Base-by-base conservation (phyloP, 192 early-diverging fungal genomes). In the Gryganskiella cystojenkinii region DNA sequence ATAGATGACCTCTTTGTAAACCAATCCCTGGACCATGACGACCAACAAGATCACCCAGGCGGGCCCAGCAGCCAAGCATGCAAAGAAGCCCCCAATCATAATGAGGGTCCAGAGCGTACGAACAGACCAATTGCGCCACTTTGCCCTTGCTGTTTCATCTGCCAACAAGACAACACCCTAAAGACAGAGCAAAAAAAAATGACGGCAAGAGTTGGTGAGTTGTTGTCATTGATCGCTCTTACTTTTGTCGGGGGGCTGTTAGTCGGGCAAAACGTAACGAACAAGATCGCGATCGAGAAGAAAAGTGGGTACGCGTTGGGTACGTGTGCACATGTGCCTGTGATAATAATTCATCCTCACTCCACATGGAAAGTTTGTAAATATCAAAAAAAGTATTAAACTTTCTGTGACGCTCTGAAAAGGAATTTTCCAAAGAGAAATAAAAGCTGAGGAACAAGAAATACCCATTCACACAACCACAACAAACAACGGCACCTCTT, bases 1-100 rank as follows among this genome's bases (percentile, higher is more conserved):
- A 25, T 90, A 87, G 70, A 99, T 97, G n/a, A 99, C 94, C 80
- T 99, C 97, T 56, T 86, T 87, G 82, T 95, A 99, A 40, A 99
- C 95, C 34, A 94, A 62, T 34, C 90, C 86, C 70, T 96, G 95
- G 53, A 99, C 86, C 56, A 90, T 81, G 50, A 92, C 84, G 3
- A 99, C 95, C 78, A 95, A 86, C 49, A 95, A 61, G 63, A 97
- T 94, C 37, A 95, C 93, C 79, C 87, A 90, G n/a, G 92, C 67
- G 62, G 94, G 95, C 8, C 97, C 97, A 27, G 88, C 81, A 51
- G 90, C 91, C 20, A 95, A 82, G 33, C 90, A 86, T 31, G 82
- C 79, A 65, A 93, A 88, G 80, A 97, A 96, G 43, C 88, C 87
- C 46, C 79, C 86, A 62, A 98, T 94, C 97, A 98, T 98, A 37